Evolutionary conservation across 768 basidiomycete genomes (phyloP), one percentile per base, ranked within the genome.

Genomic region (Rubroboletus pulcherrimus): DNA sequence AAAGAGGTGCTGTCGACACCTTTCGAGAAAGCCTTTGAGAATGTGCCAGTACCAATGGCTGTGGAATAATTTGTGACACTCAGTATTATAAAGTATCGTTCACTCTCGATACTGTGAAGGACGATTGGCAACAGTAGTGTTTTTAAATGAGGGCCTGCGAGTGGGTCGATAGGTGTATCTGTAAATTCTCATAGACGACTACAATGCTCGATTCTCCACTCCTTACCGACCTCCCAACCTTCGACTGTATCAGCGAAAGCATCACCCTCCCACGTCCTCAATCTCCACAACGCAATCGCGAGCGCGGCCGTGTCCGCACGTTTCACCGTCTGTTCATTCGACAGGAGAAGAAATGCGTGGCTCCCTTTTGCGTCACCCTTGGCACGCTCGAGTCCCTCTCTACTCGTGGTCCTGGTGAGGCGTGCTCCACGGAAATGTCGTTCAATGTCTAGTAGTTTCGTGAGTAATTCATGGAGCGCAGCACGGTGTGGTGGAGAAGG

Each of bases 261-360:
- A 40, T 71, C 74, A 2, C 84, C 81, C 63, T 90, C 86, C 78
- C 85, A 93, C 81, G 92, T 84, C 55, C 85, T 76, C 41, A 91
- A 55, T 57, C 91, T 81, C 91, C 91, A 93, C 17, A 93, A 65
- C 1, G 91, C 89, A 41, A 86, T 79, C 0, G 85, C 86, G 12
- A 87, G 72, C 7, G 84, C 78, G 2, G 79, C 83, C 7, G 81
- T 73, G 62, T 93, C 90, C 0, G 78, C 85, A 37, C 83, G 74
- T 52, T 68, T 69, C 17, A 78, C 66, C 0, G 79, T 81, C 26
- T 76, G 68, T 14, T 71, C 73, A 51, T 81, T 77, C 7, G 87
- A 82, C 51, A 70, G 74, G 14, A 93, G 63, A 14, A 91, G 60
- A 64, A 89, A 91, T 8, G 87, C 89, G 64, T 89, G 85, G 56